Base-by-base conservation (phyloP, 768 basidiomycete species). In the Boletellus ananas region DNA sequence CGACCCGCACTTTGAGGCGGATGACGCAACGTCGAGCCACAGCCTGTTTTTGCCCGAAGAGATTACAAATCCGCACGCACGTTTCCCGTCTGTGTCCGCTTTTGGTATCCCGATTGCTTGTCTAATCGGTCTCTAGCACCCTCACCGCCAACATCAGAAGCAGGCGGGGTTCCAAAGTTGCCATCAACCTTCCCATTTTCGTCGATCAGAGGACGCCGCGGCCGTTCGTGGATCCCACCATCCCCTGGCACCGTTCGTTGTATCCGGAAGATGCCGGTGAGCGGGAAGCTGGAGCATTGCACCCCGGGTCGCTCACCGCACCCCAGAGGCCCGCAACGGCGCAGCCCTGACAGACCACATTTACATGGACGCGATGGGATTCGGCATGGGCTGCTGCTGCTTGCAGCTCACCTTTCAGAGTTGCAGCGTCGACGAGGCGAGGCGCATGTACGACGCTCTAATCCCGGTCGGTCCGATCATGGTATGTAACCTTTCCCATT, bases 311-410 rank as follows among this genome's bases (percentile, higher is more conserved):
- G 29, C 29, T 29, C 29, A 29, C 43, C 39, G 40, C 17, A 20
- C 9, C 31, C 2, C 44, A 90, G 93, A 96, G 75, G 94, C 94
- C 1, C 90, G 85, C 70, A 78, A 84, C 54, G 94, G 94, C 2
- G 92, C 94, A 5, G 94, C 94, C 14, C 76, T 91, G 33, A 74
- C 76, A 29, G 85, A 95, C 65, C 94, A 98, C 68, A 90, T 99
- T 55, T 98, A 98, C 66, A 80, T 98, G 75, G 96, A 99, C 67
- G 94, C 96, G 9, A 98, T 98, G 96, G 95, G 94, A 25, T 99
- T 99, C 67, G 96, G 96, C 41, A 99, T 98, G 96, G 96, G 96
- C 6, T 98, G 95, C 58, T 95, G 92, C 62, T 98, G 96, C 69
- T 76, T 99, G 45, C 96, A 99, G 62, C 78, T 98, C 53, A 99